phyloP scores from a whole-genome alignment of 768 basidiomycete species.

The Lactifluus subvellereus region DNA sequence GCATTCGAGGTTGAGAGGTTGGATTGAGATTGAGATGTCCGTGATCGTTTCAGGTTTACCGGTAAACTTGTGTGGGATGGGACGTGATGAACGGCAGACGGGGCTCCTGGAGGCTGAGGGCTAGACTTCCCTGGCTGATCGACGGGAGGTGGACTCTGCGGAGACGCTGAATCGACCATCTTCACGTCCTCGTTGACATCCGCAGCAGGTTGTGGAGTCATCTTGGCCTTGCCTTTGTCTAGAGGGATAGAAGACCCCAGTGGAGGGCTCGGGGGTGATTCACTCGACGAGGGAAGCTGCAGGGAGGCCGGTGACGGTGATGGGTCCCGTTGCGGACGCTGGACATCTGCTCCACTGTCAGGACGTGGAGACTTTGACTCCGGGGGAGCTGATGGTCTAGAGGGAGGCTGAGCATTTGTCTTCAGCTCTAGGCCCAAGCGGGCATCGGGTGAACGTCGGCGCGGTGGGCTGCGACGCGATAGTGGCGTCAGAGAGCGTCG shows the following conservation, averaged over 20 bases:
- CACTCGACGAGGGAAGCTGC: not conserved
- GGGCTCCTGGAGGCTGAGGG: constrained; percentile 8
- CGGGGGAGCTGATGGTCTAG: constrained; percentile 1
- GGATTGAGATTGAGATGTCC: constrained; percentile 4
- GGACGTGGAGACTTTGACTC: constrained; percentile 1
- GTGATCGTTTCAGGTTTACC: constrained; percentile 9
- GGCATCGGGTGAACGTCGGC: constrained; percentile 14
- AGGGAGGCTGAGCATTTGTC: not conserved
- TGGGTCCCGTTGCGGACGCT: constrained; percentile 3
- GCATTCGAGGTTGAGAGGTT: not conserved
- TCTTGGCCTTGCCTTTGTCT: constrained; percentile 21
- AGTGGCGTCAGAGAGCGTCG: constrained; percentile 13
- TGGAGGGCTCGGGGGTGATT: not conserved
- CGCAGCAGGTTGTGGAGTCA: not conserved
- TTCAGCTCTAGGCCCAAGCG: constrained; percentile 1
- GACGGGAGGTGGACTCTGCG: constrained; percentile 6
- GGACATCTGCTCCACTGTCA: not conserved
- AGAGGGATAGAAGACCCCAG: not conserved
- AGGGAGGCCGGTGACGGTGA: constrained; percentile 10
- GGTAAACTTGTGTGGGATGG: not conserved
- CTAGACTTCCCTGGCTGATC: constrained; percentile 14
- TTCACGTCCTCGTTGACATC: constrained; percentile 19
- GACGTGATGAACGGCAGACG: not conserved
- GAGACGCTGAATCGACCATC: constrained; percentile 5
- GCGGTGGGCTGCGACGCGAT: constrained; percentile 12